Evolutionary conservation across 176 grass and related monocot genomes (phyloP).

Genomic region (Urochloa ruziziensis): DNA sequence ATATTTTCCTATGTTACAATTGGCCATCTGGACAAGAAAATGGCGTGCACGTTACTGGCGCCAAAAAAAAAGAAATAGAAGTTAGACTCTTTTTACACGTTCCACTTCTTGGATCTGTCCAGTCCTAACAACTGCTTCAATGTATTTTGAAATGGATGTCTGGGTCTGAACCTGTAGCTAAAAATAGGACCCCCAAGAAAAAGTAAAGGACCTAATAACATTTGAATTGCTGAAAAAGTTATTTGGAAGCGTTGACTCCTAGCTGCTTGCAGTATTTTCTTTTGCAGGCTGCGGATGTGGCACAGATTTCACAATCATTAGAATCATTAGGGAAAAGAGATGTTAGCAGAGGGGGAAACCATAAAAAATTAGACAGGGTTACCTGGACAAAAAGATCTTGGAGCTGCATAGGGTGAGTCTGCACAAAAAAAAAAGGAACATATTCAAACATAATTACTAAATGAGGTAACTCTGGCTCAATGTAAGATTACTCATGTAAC

Average conservation of each 20-base stretch:
- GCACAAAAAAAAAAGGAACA: no score
- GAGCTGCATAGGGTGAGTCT: no score
- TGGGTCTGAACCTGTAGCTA: constrained; percentile 93
- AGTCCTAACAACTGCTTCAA: constrained; percentile 91
- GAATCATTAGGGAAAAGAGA: background rate
- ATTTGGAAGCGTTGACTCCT: constrained; percentile 81
- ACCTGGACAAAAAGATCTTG: constrained; percentile 99
- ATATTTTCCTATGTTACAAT: no score
- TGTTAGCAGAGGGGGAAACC: no score
- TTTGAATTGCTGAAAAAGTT: constrained; percentile 98
- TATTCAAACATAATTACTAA: no score
- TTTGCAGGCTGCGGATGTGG: constrained; percentile 62
- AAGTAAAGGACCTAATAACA: constrained; percentile 97
- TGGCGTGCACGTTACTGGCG: no score
- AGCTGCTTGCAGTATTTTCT: constrained; percentile 92
- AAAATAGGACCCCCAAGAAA: constrained; percentile 94
- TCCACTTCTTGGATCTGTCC: constrained; percentile 98
- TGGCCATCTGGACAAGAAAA: no score
- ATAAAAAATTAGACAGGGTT: constrained; percentile 4
- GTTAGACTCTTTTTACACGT: constrained; percentile 95
- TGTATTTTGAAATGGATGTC: constrained; percentile 98
- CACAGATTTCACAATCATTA: constrained; percentile 12
- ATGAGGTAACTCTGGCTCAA: no score
- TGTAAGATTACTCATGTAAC: no score
- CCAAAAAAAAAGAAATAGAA: no score